A percentile compares a stretch with the other conserved stretches of the same genome.
Evolutionary conservation across 2,329 filamentous ascomycete species (phyloP).

Genomic region (Phoma sp.): DNA sequence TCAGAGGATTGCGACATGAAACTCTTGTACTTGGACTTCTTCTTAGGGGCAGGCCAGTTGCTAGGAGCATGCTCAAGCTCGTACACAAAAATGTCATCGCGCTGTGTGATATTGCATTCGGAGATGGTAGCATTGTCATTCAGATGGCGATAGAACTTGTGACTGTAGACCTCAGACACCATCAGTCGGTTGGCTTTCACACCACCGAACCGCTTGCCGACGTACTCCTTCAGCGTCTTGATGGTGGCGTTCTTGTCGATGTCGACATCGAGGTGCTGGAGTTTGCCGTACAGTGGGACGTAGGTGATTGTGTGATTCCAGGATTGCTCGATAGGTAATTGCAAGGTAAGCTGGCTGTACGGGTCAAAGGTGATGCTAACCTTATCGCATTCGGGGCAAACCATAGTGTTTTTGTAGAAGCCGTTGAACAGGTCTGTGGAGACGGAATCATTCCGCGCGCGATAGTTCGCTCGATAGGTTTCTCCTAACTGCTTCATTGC

Average conservation of each 20-base stretch:
- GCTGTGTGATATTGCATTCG: slow-evolving; percentile 69
- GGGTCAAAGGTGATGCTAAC: slow-evolving; percentile 99
- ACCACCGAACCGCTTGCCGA: slow-evolving; percentile 61
- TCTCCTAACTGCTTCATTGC: slow-evolving; percentile 86
- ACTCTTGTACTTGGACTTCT: slow-evolving; percentile 52
- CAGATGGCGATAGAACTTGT: slow-evolving; percentile 86
- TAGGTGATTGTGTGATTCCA: slow-evolving; percentile 79
- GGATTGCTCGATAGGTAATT: slow-evolving; percentile 83
- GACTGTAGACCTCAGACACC: slow-evolving; percentile 79
- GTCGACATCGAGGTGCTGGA: slow-evolving; percentile 77
- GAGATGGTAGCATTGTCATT: slow-evolving; percentile 69
- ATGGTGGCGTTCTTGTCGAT: slow-evolving; percentile 77
- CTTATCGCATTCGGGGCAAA: slow-evolving; percentile 89
- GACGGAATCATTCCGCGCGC: slow-evolving; percentile 90
- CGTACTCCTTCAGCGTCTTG: slow-evolving; percentile 67
- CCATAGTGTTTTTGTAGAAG: slow-evolving; percentile 96
- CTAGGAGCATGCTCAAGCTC: slow-evolving; percentile 81
- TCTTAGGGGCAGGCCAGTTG: slow-evolving; percentile 71
- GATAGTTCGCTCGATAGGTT: slow-evolving; percentile 89
- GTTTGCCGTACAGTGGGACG: slow-evolving; percentile 74
- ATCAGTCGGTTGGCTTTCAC: slow-evolving; percentile 69
- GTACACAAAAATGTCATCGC: slow-evolving; percentile 71
- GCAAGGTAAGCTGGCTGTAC: slow-evolving; percentile 91
- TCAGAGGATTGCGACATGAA: slow-evolving; percentile 53
- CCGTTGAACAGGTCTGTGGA: slow-evolving; percentile 95